Percentiles rank a stretch among this genome's conserved stretches.
phyloP scores from a whole-genome alignment of 1,284 basidiomycete species.

The Ustilago bromivora region DNA sequence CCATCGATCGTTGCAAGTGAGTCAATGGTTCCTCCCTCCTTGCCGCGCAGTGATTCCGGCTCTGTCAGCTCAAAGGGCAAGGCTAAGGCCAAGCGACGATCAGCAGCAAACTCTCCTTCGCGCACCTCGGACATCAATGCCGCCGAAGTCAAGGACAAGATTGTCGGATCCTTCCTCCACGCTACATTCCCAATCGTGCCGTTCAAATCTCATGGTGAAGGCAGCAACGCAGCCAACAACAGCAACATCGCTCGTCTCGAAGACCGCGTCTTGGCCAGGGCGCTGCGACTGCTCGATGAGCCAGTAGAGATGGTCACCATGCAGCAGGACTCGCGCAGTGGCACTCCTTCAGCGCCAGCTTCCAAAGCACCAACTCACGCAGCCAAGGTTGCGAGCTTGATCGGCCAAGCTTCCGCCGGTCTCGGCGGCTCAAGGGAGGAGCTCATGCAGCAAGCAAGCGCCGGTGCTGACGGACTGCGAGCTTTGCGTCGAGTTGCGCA shows the following conservation, averaged over 20 bases:
- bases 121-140: constrained; percentile 13
- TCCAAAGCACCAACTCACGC: constrained; percentile 29
- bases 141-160: constrained; percentile 24
- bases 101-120: constrained; percentile 9
- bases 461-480: constrained; percentile 18
- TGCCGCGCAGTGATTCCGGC: neutral
- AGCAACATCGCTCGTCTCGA: constrained; percentile 32
- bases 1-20: constrained; percentile 1
- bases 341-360: constrained; percentile 1
- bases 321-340: constrained; percentile 5
- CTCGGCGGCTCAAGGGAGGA: constrained; percentile 27
- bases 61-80: constrained; percentile 10
- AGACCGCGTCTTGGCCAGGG: constrained; percentile 35
- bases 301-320: constrained; percentile 30
- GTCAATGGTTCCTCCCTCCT: neutral
- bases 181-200: constrained; percentile 46
- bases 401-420: constrained; percentile 42
- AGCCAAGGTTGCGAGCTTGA: constrained; percentile 27
- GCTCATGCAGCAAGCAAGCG: constrained; percentile 14
- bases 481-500: constrained; percentile 32
- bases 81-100: constrained; percentile 8
- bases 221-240: constrained; percentile 16
- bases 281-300: constrained; percentile 29
- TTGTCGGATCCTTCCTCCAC: constrained; percentile 28
- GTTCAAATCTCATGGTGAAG: constrained; percentile 5